Evolutionary conservation across 2,329 filamentous ascomycete species (phyloP).

Genomic region (Verticillium klebahnii): DNA sequence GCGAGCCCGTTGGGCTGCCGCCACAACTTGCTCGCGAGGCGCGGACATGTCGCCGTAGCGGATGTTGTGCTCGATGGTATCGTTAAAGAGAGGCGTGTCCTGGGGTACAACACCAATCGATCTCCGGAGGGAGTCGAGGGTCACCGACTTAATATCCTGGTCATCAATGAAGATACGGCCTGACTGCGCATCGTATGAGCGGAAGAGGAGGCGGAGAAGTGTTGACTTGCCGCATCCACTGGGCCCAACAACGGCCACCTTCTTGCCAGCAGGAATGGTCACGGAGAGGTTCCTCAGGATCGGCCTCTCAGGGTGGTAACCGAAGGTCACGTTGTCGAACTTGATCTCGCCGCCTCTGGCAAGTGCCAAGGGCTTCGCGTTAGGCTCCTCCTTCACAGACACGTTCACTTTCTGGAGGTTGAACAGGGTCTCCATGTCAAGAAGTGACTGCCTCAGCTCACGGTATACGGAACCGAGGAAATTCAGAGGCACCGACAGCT

Average conservation of each 20-base stretch:
- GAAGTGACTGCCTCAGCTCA: conserved; percentile 85
- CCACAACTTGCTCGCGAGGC: conserved; percentile 64
- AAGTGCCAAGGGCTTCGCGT: conserved; percentile 69
- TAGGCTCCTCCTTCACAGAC: conserved; percentile 69
- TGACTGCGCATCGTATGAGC: conserved; percentile 84
- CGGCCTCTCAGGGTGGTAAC: conserved; percentile 79
- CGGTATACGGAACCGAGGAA: conserved; percentile 98
- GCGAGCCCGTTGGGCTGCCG: conserved; percentile 75
- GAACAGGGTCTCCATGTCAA: conserved; percentile 99
- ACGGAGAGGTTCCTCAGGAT: conserved; percentile 82
- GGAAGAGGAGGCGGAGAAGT: conserved; percentile 82
- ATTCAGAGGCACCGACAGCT: conserved; percentile 93
- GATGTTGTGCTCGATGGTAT: conserved; percentile 94
- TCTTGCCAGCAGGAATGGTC: conserved; percentile 92
- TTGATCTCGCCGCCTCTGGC: conserved; percentile 79
- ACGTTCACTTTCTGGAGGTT: conserved; percentile 96
- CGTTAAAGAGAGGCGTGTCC: conserved; percentile 95
- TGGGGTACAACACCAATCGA: conserved; percentile 95
- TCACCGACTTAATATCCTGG: conserved; percentile 83
- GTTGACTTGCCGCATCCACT: conserved; percentile 97
- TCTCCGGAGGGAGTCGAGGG: conserved; percentile 73
- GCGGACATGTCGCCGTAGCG: conserved; percentile 83
- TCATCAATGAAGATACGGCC: conserved; percentile 89
- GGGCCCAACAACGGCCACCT: conserved; percentile 91
- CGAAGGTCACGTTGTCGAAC: conserved; percentile 94